Evolutionary conservation across 2,329 filamentous ascomycete species (phyloP).

Genomic region (Fonsecaea erecta): DNA sequence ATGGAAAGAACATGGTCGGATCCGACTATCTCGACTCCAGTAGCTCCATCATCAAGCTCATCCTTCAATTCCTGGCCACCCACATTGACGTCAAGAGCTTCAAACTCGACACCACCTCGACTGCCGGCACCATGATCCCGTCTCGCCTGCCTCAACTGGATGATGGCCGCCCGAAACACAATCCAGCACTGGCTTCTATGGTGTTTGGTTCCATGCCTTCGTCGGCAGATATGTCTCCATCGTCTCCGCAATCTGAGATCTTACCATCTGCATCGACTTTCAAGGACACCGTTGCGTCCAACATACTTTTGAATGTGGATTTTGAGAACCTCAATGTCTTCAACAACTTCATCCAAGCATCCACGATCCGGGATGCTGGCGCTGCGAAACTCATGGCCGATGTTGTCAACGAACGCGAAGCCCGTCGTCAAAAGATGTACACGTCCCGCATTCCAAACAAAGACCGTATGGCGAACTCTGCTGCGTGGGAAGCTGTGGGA

Average conservation of each 20-base stretch:
- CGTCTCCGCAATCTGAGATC: constrained; percentile 24
- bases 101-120: constrained; percentile 25
- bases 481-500: constrained; percentile 34
- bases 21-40: constrained; percentile 29
- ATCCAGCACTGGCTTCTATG: constrained; percentile 37
- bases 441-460: constrained; percentile 28
- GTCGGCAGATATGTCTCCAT: constrained; percentile 27
- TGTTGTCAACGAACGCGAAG: constrained; percentile 34
- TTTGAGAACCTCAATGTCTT: constrained; percentile 33
- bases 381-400: constrained; percentile 27
- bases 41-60: constrained; percentile 24
- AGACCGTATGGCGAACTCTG: constrained; percentile 31
- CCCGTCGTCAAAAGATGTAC: constrained; percentile 29
- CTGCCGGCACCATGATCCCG: constrained; percentile 18
- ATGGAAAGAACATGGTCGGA: constrained; percentile 29
- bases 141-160: constrained; percentile 33
- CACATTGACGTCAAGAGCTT: constrained; percentile 31
- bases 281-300: constrained; percentile 29
- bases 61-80: constrained; percentile 28
- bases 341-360: constrained; percentile 23
- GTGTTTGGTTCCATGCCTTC: constrained; percentile 39
- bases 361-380: constrained; percentile 12
- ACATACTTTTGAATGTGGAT: constrained; percentile 37
- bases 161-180: constrained; percentile 29
- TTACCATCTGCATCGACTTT: constrained; percentile 10